Evolutionary conservation across 208 protist species (phyloP), one percentile per base, ranked within the genome.

Genomic region (Vickermania ingenoplastis): DNA sequence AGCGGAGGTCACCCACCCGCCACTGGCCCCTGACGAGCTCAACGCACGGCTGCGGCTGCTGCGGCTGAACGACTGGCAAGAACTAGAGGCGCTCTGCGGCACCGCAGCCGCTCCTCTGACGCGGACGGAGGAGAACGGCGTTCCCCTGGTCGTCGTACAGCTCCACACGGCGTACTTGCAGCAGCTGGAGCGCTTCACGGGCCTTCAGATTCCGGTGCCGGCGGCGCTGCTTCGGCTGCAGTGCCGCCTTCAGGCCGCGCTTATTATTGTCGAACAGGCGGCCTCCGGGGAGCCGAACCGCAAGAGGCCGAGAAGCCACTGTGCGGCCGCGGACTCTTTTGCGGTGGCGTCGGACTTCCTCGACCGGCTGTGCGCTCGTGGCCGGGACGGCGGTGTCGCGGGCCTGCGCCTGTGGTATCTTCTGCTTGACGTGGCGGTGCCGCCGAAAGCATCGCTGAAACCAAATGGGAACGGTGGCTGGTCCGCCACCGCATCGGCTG

Each of bases 171-270:
- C 62, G 55, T 73, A 77, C 56, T 17, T 82, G 14, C 64, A 80
- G 56, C 76, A 83, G 49, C 71, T 74, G 25, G 84, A 88, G 63
- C 73, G 79, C 21, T 75, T 79, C 3, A 69, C 71, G 0, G 81
- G 79, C 13, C 57, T 61, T 36, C 26, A 60, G 23, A 58, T 79
- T 5, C 81, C 81, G 14, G 60, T 91, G 11, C 67, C 52, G 1
- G 58, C 78, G 57, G 82, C 78, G 68, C 51, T 86, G 13, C 69
- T 88, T 27, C 74, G 63, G 24, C 68, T 91, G 36, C 84, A 86
- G 59, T 78, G 73, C 24, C 80, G 78, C 23, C 48, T 77, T 14
- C 60, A 58, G 24, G 84, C 80, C 60, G 81, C 84, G 3, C 67
- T 91, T 66, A 59, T 91, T 48, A 24, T 88, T 2, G 13, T 81